These are phyloP conservation scores for Backusella macrospora DNA, from an alignment of 192 early-diverging fungal species.

Conservation along the genomic window DNA sequence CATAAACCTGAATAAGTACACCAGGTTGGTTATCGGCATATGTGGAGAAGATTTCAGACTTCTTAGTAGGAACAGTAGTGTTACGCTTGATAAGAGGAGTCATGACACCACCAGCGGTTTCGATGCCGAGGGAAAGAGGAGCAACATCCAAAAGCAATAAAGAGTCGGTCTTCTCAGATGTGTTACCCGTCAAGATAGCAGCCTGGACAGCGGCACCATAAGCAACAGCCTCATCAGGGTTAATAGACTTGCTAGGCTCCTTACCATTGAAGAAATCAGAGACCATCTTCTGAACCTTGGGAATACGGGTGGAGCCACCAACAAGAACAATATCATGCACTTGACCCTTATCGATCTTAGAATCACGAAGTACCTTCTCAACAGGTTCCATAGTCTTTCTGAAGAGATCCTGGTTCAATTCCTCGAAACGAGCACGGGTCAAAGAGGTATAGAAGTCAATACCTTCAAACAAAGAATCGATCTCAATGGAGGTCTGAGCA, in stretches of 20 bases:
- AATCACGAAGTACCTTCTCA: conserved; percentile 93
- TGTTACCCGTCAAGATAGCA: conserved; percentile 93
- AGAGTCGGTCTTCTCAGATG: conserved; percentile 94
- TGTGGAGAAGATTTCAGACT: conserved; percentile 97
- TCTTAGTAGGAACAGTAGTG: conserved; percentile 99
- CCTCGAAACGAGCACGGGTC: conserved; percentile 98
- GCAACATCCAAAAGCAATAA: conserved; percentile 94
- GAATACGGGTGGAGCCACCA: conserved; percentile 99
- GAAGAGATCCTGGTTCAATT: conserved; percentile 97
- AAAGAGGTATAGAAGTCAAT: conserved; percentile 98
- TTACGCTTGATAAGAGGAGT: conserved; percentile 95
- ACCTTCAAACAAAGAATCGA: conserved; percentile 97
- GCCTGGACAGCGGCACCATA: conserved; percentile 97
- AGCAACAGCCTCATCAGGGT: conserved; percentile 98
- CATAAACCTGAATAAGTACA: conserved; percentile 96
- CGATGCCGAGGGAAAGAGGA: conserved; percentile 95
- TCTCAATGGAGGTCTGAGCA: conserved; percentile 93
- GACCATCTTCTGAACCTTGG: conserved; percentile 98
- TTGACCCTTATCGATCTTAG: conserved; percentile 92
- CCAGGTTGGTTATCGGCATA: conserved; percentile 98
- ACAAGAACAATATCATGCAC: conserved; percentile 97
- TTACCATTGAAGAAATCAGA: conserved; percentile 98
- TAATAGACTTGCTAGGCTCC: conserved; percentile 94
- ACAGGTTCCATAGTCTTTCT: conserved; percentile 93
- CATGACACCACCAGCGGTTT: conserved; percentile 97